Evolutionary conservation across 2,329 filamentous ascomycete species (phyloP).

Genomic region (Claviceps humidiphila): DNA sequence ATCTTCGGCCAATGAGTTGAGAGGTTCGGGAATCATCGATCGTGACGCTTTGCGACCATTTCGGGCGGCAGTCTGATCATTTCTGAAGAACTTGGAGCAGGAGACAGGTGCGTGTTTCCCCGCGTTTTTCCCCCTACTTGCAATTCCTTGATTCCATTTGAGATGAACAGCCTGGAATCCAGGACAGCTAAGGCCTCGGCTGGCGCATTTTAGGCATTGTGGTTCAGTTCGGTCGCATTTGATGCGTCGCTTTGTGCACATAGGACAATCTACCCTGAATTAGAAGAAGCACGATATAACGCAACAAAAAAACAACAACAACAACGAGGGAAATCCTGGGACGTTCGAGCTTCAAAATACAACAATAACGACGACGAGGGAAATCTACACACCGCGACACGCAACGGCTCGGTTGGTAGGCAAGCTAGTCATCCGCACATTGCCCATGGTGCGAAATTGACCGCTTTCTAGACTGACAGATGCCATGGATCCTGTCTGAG

Average conservation of each 20-base stretch:
- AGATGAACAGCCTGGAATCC: conserved; percentile 9
- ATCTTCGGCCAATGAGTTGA: neutral
- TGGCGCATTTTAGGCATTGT: conserved; percentile 10
- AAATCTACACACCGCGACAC: conserved; percentile 5
- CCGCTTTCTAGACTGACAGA: neutral
- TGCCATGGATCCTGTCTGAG: neutral
- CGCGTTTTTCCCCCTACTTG: conserved; percentile 10
- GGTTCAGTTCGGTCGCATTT: conserved; percentile 12
- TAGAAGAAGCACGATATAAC: neutral
- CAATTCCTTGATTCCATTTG: conserved; percentile 12
- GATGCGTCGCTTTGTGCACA: conserved; percentile 10
- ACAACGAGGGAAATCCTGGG: too few relatives aligned
- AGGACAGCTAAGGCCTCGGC: conserved; percentile 8
- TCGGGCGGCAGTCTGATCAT: neutral
- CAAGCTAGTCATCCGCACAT: conserved; percentile 10
- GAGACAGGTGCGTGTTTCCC: conserved; percentile 7
- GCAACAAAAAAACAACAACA: too few relatives aligned
- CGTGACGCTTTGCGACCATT: neutral
- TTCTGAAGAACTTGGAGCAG: neutral
- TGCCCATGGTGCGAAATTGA: conserved; percentile 2
- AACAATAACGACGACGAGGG: neutral
- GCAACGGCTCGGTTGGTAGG: conserved; percentile 8
- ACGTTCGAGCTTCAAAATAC: too few relatives aligned
- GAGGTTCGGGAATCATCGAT: neutral
- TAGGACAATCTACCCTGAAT: conserved; percentile 8